phyloP scores from a whole-genome alignment of 768 basidiomycete species.

The Bullera alba region DNA sequence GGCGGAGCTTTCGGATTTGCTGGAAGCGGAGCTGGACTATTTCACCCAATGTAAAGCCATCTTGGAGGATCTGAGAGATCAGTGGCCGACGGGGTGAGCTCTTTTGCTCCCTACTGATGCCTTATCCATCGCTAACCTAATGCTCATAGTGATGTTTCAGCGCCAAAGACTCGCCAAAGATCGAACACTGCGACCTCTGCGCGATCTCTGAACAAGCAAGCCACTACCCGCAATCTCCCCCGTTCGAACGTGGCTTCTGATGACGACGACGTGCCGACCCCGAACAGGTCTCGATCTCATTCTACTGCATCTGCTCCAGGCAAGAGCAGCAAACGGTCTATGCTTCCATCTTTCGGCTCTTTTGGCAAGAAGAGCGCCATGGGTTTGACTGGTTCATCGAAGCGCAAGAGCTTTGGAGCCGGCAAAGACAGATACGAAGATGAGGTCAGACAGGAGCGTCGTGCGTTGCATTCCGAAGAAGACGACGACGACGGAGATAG shows the following conservation, averaged over 20 bases:
- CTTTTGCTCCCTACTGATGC: background rate
- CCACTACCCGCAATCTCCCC: conserved; percentile 6
- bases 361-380: conserved; percentile 37
- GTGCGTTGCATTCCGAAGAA: conserved; percentile 19
- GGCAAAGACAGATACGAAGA: conserved; percentile 25
- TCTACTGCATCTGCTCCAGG: conserved; percentile 32
- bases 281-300: conserved; percentile 41
- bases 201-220: conserved; percentile 12
- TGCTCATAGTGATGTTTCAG: conserved; percentile 1
- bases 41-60: conserved; percentile 67
- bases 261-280: conserved; percentile 23
- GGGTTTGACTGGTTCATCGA: background rate
- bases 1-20: conserved; percentile 61
- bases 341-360: conserved; percentile 37
- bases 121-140: background rate
- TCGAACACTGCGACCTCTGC: conserved; percentile 33
- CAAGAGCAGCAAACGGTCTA: conserved; percentile 23
- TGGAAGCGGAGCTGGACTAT: conserved; percentile 69
- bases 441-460: conserved; percentile 18
- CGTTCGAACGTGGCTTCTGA: conserved; percentile 12
- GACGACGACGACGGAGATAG: conserved; percentile 15
- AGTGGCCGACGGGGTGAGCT: conserved; percentile 63
- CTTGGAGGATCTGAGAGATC: conserved; percentile 59
- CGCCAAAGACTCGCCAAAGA: conserved; percentile 31
- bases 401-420: background rate